Evolutionary conservation across 441 rosid species (phyloP).

Genomic region (Euphorbia neoarborescens): DNA sequence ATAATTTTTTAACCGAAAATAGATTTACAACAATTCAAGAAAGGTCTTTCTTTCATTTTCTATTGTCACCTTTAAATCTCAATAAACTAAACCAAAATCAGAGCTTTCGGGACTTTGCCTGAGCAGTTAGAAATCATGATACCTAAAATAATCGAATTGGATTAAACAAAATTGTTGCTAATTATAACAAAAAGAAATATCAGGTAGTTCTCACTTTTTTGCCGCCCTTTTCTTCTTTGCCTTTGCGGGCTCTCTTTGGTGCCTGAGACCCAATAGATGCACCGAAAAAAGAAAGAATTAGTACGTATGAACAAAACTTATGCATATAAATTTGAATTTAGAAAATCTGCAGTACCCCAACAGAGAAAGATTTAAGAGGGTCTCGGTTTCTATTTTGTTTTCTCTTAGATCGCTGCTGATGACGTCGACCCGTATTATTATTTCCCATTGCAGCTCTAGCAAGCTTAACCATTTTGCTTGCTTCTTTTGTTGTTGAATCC

Average conservation of each 20-base stretch:
- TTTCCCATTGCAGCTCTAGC: slow-evolving; percentile 80
- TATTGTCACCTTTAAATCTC: not conserved
- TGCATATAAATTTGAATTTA: not conserved
- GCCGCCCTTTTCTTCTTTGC: slow-evolving; percentile 24
- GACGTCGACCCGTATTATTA: slow-evolving; percentile 28
- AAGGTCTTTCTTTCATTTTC: no score
- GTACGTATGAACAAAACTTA: not conserved
- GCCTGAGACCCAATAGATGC: slow-evolving; percentile 23
- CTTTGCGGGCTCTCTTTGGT: slow-evolving; percentile 30
- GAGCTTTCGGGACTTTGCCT: not conserved
- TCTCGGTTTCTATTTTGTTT: slow-evolving; percentile 48
- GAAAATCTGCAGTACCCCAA: slow-evolving; percentile 37
- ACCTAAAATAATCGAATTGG: not conserved
- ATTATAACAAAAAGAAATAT: not conserved
- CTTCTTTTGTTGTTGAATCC: slow-evolving; percentile 69
- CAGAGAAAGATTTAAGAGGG: slow-evolving; percentile 62
- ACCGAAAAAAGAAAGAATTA: not conserved
- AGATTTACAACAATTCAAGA: no score
- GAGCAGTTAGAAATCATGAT: not conserved
- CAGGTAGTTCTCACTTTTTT: slow-evolving; percentile 28
- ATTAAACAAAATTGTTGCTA: not conserved
- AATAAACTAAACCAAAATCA: not conserved
- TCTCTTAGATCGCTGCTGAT: slow-evolving; percentile 37
- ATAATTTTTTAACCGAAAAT: no score
- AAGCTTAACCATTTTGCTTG: slow-evolving; percentile 77